Conservation (phyloP, 148 eudicot genomes). For the Spergularia bocconei region DNA sequence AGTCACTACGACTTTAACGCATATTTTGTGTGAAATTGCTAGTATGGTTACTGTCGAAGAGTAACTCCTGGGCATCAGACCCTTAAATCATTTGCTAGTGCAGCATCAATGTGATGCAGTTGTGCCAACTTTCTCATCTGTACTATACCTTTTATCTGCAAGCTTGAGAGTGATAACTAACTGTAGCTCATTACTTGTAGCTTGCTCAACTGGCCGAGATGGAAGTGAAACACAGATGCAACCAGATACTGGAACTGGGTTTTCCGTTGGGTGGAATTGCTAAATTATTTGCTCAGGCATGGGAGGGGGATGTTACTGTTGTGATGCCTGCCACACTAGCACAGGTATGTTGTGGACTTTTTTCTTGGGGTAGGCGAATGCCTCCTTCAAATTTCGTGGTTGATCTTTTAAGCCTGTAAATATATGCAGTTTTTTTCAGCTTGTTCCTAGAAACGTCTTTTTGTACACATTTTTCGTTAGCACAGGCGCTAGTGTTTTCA, state of each 20-base stretch:
- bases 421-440: neutral
- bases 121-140: neutral
- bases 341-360: slow-evolving; percentile 50
- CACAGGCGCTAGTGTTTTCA: neutral
- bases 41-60: neutral
- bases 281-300: slow-evolving; percentile 94
- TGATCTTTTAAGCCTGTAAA: neutral
- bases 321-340: slow-evolving; percentile 98
- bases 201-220: slow-evolving; percentile 90
- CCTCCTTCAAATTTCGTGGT: neutral
- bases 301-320: slow-evolving; percentile 99
- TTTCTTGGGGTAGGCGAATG: neutral
- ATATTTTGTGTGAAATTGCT: no score
- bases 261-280: slow-evolving; percentile 86
- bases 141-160: neutral
- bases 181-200: slow-evolving; percentile 38
- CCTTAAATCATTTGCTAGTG: neutral
- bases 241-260: slow-evolving; percentile 91
- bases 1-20: neutral
- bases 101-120: slow-evolving; percentile 3
- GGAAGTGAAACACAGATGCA: slow-evolving; percentile 97
- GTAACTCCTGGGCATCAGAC: neutral
- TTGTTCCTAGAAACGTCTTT: neutral
- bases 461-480: neutral
- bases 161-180: neutral